Percentiles rank a stretch among this genome's conserved stretches.
Conservation (phyloP, 495 filamentous ascomycete genomes). For the Sordaria brevicollis region DNA sequence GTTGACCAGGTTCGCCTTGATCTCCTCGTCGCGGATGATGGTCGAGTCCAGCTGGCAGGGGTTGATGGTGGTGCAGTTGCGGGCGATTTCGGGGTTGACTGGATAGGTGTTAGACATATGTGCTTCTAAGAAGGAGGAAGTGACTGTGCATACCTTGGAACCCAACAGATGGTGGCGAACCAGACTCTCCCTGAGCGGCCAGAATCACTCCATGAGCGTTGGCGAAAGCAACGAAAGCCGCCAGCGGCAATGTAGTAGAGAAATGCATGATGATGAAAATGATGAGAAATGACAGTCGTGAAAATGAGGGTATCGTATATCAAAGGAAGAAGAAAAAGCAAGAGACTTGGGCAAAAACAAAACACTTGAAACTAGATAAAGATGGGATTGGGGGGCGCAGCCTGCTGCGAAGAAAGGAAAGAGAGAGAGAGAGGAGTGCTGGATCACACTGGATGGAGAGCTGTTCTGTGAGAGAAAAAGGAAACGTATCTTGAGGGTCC, state of each 20-base stretch:
- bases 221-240: slow-evolving; percentile 24
- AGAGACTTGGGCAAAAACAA: background rate
- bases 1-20: slow-evolving; percentile 34
- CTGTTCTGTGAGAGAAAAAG: background rate
- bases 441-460: background rate
- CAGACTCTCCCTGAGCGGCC: slow-evolving; percentile 27
- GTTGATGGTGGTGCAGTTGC: slow-evolving; percentile 41
- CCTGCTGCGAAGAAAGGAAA: background rate
- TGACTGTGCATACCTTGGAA: slow-evolving; percentile 24
- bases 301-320: background rate
- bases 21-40: slow-evolving; percentile 43
- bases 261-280: slow-evolving; percentile 19
- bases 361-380: background rate
- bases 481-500: background rate
- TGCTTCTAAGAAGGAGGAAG: no score
- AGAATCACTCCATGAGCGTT: slow-evolving; percentile 35
- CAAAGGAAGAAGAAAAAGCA: background rate
- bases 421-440: background rate
- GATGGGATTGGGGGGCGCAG: background rate
- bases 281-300: slow-evolving; percentile 1
- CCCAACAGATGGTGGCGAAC: slow-evolving; percentile 31
- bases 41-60: slow-evolving; percentile 43
- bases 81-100: slow-evolving; percentile 31
- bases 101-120: background rate
- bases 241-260: slow-evolving; percentile 25